Evolutionary conservation across 73 alveolate genomes (phyloP), one percentile per base, ranked within the genome.

Genomic region (Paramecium caudatum): DNA sequence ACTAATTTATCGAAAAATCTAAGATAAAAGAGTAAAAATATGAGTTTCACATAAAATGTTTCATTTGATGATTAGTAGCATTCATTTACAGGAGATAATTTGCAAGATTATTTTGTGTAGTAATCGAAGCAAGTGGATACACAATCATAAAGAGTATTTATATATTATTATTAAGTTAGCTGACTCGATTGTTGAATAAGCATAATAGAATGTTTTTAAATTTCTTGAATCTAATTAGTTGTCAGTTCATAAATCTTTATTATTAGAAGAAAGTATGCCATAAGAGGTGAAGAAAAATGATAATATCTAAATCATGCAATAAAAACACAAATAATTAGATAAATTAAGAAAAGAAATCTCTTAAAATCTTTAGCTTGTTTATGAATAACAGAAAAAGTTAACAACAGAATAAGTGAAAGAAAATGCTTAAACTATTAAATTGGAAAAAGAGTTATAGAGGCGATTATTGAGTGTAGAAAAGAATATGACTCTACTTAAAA

Each of bases 81-180:
- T 55, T 55, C 80, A 55, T 55, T 55, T 55, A 55, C 27, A 25
- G 47, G 15, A 33, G 83, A 36, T 33, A 65, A 49, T 15, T 32
- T 65, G 83, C 19, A 65, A 65, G 83, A 65, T 10, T 65, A 65
- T 23, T 65, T 65, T 65, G 32, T 30, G 7, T 36, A 74, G 7
- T 36, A 8, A 74, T 27, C 1, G 12, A 37, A 43, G 7, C 36
- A 74, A 45, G 47, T 13, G 19, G 88, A 74, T 74, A 13, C 9
- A 6, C 4, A 74, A 19, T 21, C 16, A 16, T 9, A 74, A 74
- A 74, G 43, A 41, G 88, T 74, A 74, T 34, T 34, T 15, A 9
- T 9, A 74, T 39, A 32, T 41, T 74, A 41, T 39, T 45, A 74
- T 41, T 6, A 36, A 74, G 88, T 74, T 74, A 74, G 88, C 88